Evolutionary conservation across 2,329 filamentous ascomycete genomes (phyloP).

Genomic region (Fulvia fulva): DNA sequence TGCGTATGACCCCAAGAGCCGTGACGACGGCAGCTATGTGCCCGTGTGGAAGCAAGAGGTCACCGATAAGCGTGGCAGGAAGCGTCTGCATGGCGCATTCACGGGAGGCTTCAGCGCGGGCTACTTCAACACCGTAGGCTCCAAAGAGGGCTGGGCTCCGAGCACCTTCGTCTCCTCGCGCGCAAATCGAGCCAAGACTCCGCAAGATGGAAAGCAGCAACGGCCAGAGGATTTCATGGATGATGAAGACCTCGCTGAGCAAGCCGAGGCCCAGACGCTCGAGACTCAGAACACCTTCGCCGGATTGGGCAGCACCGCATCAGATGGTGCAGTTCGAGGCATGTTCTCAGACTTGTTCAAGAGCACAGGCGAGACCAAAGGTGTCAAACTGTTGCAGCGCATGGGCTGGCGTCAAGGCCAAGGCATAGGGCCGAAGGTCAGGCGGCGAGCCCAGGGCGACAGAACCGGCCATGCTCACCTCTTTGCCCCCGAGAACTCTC

Average conservation of each 20-base stretch:
- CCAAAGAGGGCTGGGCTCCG: constrained; percentile 96
- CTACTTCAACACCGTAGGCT: constrained; percentile 98
- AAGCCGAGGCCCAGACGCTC: constrained; percentile 70
- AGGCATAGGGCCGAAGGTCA: constrained; percentile 83
- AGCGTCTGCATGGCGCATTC: constrained; percentile 91
- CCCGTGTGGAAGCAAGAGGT: constrained; percentile 99
- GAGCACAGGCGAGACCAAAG: constrained; percentile 75
- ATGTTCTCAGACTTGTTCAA: constrained; percentile 69
- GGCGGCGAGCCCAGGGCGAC: constrained; percentile 67
- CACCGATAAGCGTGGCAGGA: constrained; percentile 83
- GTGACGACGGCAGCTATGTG: constrained; percentile 88
- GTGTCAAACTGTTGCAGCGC: constrained; percentile 73
- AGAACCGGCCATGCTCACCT: constrained; percentile 57
- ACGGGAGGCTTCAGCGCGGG: constrained; percentile 96
- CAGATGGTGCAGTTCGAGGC: constrained; percentile 47
- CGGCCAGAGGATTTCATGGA: constrained; percentile 95
- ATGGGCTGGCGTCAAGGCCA: constrained; percentile 98
- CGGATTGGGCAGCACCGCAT: constrained; percentile 65
- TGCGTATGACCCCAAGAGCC: constrained; percentile 66
- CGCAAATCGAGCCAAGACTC: constrained; percentile 68
- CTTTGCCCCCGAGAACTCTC: constrained; percentile 79
- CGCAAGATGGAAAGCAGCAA: constrained; percentile 51
- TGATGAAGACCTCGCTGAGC: constrained; percentile 87
- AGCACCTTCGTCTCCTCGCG: constrained; percentile 89
- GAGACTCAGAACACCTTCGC: constrained; percentile 71